Evolutionary conservation across 345 rosid genomes (phyloP).

Genomic region (Kandelia obovata): DNA sequence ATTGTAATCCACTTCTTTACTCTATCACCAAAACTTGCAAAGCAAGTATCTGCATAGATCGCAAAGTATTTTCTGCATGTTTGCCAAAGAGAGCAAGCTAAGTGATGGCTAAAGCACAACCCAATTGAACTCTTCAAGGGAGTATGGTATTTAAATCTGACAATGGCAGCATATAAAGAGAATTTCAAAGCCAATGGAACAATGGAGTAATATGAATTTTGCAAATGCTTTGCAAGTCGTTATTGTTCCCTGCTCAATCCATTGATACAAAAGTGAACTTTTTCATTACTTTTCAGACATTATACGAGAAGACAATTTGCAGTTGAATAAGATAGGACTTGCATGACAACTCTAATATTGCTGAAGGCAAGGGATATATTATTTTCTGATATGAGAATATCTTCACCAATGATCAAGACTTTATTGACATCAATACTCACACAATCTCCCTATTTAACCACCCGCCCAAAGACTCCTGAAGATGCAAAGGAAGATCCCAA

Average conservation of each 20-base stretch:
- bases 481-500: constrained; percentile 49
- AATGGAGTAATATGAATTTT: neutral
- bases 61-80: constrained; percentile 72
- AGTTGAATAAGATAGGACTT: neutral
- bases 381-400: neutral
- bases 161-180: constrained; percentile 1
- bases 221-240: too few species aligned
- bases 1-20: constrained; percentile 31
- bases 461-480: constrained; percentile 71
- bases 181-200: neutral
- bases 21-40: constrained; percentile 29
- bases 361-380: neutral
- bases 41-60: constrained; percentile 33
- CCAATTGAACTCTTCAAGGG: neutral
- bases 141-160: neutral
- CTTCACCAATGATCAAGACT: neutral
- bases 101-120: constrained; percentile 2
- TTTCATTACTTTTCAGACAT: neutral
- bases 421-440: constrained; percentile 43
- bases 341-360: neutral
- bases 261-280: neutral
- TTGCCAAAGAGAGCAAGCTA: constrained; percentile 20
- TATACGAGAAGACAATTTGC: neutral
- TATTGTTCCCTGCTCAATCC: too few species aligned
- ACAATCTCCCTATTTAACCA: constrained; percentile 69